Evolutionary conservation across 495 filamentous ascomycete species (phyloP), one percentile per base, ranked within the genome.

Genomic region (Letharia columbiana): DNA sequence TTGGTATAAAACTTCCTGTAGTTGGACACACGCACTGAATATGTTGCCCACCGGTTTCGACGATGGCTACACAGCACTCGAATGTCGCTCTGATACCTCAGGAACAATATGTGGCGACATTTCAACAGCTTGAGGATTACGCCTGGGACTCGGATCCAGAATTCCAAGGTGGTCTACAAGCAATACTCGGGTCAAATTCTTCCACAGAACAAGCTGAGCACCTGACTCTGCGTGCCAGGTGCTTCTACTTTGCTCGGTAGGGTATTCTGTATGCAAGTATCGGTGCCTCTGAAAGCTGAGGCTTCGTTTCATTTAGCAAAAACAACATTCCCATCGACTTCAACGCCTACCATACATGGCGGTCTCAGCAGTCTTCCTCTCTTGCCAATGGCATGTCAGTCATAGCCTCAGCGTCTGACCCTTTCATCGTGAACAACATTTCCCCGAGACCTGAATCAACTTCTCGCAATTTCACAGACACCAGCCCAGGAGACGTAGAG

Each of bases 181-280:
- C 78, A 40, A 82, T 84, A 61, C 74, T 83, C 12, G 76, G 78
- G 49, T 77, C 81, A 60, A 72, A 75, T 39, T 71, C 70, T 49
- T 72, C 67, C 10, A 76, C 76, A 37, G 79, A 78, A n/a, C 76
- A 76, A 28, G 75, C 77, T 52, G 67, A 71, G n/a, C 79, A 80
- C 69, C 71, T 83, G 39, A 76, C 80, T 17, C 66, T 82, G 23
- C 78, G 80, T 60, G 81, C 81, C 13, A 80, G 81, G 71, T 84
- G 81, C 66, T 84, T 81, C 68, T 84, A 81, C 63, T 82, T 78
- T 65, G 75, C 80, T 50, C 77, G 79, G 80, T 81, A 75, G 44
- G 66, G 31, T 31, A 44, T 33, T n/a, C 41, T 59, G 9, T 13
- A 35, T n/a, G 3, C 40, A 6, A 8, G 23, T 20, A 20, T 0